Percentiles rank a stretch among this genome's conserved stretches.
phyloP scores from a whole-genome alignment of 2,329 filamentous ascomycete species.

The Colletotrichum musae region DNA sequence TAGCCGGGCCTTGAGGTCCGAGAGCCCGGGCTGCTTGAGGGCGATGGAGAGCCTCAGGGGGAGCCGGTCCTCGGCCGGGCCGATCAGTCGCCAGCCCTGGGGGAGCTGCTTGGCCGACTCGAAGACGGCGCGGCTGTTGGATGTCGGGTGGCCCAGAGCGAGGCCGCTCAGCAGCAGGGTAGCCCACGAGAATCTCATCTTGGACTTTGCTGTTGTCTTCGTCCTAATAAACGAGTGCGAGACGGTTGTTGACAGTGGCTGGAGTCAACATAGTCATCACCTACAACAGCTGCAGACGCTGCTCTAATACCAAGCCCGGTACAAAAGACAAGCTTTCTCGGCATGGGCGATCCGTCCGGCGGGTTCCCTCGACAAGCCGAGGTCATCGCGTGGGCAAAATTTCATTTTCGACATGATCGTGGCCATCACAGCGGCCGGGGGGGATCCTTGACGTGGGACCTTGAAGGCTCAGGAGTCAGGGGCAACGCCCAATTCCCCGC shows the following conservation, averaged over 20 bases:
- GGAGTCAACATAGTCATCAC: too few relatives aligned
- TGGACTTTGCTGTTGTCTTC: background rate
- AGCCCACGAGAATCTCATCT: conserved; percentile 12
- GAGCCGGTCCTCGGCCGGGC: background rate
- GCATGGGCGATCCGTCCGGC: background rate
- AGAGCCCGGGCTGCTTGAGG: conserved; percentile 38
- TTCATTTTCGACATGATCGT: conserved; percentile 18
- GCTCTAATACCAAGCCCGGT: conserved; percentile 17
- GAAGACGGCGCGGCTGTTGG: background rate
- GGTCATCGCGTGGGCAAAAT: background rate
- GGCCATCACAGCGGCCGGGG: background rate
- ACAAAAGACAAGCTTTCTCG: conserved; percentile 26
- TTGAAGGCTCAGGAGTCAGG: background rate
- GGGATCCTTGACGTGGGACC: conserved; percentile 3
- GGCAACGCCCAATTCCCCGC: background rate
- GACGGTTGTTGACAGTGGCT: too few relatives aligned
- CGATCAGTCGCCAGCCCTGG: conserved; percentile 6
- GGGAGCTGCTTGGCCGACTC: conserved; percentile 17
- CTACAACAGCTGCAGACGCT: too few relatives aligned
- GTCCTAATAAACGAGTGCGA: too few relatives aligned
- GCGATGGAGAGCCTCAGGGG: conserved; percentile 32
- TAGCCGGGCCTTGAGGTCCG: conserved; percentile 33
- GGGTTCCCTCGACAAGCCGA: background rate
- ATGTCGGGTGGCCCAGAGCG: conserved; percentile 4
- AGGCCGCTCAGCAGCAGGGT: conserved; percentile 4